Evolutionary conservation across 2,329 filamentous ascomycete genomes (phyloP).

Genomic region (Ceratocystis albifundus): DNA sequence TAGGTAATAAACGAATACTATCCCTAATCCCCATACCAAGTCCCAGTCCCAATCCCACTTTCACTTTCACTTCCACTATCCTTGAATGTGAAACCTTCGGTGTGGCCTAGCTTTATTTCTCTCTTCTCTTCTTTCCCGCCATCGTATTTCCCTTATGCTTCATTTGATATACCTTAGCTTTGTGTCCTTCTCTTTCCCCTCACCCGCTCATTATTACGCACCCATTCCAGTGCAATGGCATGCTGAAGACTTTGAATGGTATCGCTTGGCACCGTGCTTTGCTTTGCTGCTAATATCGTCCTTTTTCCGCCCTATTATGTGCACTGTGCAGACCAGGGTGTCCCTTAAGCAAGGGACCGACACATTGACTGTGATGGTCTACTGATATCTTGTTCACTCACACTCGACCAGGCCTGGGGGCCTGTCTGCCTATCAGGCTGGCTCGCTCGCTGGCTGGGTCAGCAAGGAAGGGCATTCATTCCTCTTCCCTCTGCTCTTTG

Average conservation of each 20-base stretch:
- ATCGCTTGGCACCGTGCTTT: conserved; percentile 11
- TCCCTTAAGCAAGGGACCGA: conserved; percentile 21
- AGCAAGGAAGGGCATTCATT: conserved; percentile 15
- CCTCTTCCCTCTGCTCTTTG: conserved; percentile 17
- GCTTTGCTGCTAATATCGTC: conserved; percentile 14
- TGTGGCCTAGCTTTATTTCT: conserved; percentile 7
- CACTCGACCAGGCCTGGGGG: conserved; percentile 6
- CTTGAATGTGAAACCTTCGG: conserved; percentile 6
- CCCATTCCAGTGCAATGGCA: conserved; percentile 9
- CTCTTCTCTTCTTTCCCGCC: conserved; percentile 9
- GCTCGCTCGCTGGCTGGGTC: conserved; percentile 16
- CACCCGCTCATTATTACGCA: conserved; percentile 5
- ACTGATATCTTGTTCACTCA: conserved; percentile 15
- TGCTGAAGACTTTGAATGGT: conserved; percentile 8
- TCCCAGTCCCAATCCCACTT: too few relatives aligned
- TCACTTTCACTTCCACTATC: not conserved
- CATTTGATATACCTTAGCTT: conserved; percentile 5
- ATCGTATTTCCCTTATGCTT: conserved; percentile 1
- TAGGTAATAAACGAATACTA: conserved; percentile 9
- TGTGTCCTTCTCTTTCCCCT: not conserved
- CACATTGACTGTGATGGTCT: conserved; percentile 18
- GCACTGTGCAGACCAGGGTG: conserved; percentile 18
- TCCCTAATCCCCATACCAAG: not conserved
- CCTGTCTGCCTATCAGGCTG: conserved; percentile 11
- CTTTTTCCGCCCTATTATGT: conserved; percentile 11